Evolutionary conservation across 2,329 filamentous ascomycete species (phyloP), one percentile per base, ranked within the genome.

Genomic region (Tolypocladium amazonense): DNA sequence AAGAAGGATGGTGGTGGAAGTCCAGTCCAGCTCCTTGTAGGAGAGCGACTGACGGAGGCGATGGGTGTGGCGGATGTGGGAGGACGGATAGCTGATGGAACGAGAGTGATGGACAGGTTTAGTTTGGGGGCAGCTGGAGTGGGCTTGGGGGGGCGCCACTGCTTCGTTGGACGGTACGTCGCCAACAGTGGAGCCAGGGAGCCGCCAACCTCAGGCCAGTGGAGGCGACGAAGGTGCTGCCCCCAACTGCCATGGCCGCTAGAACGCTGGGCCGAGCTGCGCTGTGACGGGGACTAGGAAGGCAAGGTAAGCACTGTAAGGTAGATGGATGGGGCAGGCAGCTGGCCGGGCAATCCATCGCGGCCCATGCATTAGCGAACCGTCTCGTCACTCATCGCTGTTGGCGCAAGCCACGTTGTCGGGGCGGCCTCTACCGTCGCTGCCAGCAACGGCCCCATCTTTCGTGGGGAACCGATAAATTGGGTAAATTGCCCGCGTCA

Each of bases 21-120:
- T 72, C 68, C 71, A 67, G 70, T 72, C 68, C 71, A 73, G 69
- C 71, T 73, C 70, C 68, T 65, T 59, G 59, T 30, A 47, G 39
- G 56, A 53, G 58, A 64, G 60, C 59, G 64, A 70, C 67, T 66
- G 63, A 27, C 50, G 50, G 30, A 33, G 50, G 50, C 50, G 20
- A 37, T 27, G 30, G 59, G 30, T 43, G 57, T 35, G 52, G 56
- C 15, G 50, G 27, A 54, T 64, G 62, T 64, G 67, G 65, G 68
- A 69, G 63, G 68, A 65, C 69, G 62, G 64, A 64, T 66, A 62
- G 60, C 61, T 64, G 55, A 64, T 63, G 62, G 61, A 43, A 56
- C 41, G 55, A 41, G 58, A 35, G 47, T 43, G 55, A 53, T 35
- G 55, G 39, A 25, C 33, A 45, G 58, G 54, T 59, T 50, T 20